Conservation (phyloP, 2,329 filamentous ascomycete species). For the Botrytis fragariae region DNA sequence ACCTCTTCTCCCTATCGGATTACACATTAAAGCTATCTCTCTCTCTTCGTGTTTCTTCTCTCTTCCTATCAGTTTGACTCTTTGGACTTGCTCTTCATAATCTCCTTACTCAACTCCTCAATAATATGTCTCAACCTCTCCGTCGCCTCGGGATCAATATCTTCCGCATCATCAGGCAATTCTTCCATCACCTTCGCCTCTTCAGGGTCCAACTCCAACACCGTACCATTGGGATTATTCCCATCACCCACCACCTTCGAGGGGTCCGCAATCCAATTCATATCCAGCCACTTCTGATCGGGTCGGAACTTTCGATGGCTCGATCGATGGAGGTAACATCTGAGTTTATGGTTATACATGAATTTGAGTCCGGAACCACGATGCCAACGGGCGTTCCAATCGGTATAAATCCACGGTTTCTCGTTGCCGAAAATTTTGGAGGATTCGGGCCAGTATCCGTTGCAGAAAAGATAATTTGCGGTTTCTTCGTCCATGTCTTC, state of each 20-base stretch:
- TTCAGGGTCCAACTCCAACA: not conserved
- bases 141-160: not conserved
- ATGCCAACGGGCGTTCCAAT: not conserved
- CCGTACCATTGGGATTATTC: not conserved
- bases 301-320: not conserved
- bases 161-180: not conserved
- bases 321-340: not conserved
- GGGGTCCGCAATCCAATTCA: not conserved
- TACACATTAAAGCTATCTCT: not conserved
- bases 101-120: not conserved
- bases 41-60: not conserved
- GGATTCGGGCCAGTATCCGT: not conserved
- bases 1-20: not conserved
- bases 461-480: not conserved
- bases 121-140: not conserved
- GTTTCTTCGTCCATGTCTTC: not conserved
- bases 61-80: not conserved
- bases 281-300: not conserved
- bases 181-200: not conserved
- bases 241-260: not conserved
- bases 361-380: not conserved
- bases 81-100: not conserved
- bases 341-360: not conserved
- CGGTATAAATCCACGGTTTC: not conserved
- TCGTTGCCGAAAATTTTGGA: not conserved